phyloP scores from a whole-genome alignment of 805 yeast species.

The Debaryomyces prosopidis region DNA sequence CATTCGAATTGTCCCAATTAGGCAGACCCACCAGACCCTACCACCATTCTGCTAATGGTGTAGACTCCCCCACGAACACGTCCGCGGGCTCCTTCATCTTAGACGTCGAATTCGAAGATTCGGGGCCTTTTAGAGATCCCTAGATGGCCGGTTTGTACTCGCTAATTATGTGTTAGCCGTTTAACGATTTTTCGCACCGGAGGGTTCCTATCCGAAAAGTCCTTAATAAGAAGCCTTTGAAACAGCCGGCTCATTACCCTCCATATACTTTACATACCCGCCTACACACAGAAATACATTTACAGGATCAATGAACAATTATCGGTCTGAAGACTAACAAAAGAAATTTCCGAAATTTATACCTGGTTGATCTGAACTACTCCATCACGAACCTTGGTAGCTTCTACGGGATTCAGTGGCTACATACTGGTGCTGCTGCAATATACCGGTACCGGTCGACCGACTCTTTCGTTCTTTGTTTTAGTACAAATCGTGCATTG shows the following conservation, averaged over 20 bases:
- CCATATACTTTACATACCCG: too few relatives aligned
- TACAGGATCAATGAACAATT: too few relatives aligned
- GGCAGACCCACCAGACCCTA: conserved; percentile 4
- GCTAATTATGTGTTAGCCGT: too few relatives aligned
- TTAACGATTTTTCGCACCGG: too few relatives aligned
- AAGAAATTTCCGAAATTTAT: too few relatives aligned
- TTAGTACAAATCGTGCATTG: neutral
- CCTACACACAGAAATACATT: too few relatives aligned
- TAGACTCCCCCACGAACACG: neutral
- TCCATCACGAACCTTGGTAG: too few relatives aligned
- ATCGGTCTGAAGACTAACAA: too few relatives aligned
- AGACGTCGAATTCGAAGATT: conserved; percentile 30
- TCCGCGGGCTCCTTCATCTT: conserved; percentile 28
- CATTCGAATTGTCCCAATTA: conserved; percentile 2
- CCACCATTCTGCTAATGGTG: neutral
- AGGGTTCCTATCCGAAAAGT: neutral
- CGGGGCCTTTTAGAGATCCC: conserved; percentile 35
- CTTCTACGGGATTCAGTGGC: too few relatives aligned
- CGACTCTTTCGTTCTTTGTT: neutral
- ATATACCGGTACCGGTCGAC: neutral
- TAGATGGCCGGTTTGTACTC: neutral
- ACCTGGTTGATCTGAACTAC: too few relatives aligned
- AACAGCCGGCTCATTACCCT: neutral
- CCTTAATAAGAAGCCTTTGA: neutral
- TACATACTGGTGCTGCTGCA: too few relatives aligned